Evolutionary conservation across 1,284 basidiomycete species (phyloP).

Genomic region (Ceratobasidium sp.): DNA sequence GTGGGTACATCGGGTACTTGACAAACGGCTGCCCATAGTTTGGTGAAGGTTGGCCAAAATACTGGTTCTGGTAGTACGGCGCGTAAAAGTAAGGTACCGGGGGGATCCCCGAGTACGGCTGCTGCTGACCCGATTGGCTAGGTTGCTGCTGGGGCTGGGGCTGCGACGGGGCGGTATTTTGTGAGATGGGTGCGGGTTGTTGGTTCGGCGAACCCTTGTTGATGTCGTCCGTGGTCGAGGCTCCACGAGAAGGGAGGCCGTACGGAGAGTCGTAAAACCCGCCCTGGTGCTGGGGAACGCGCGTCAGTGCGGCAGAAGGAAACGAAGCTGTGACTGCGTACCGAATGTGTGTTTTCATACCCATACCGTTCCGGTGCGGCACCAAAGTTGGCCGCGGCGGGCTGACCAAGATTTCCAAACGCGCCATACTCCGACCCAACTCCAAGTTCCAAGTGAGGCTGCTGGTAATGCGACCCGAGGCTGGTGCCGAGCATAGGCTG

Average conservation of each 20-base stretch:
- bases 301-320: background rate
- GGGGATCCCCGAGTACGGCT: constrained; percentile 53
- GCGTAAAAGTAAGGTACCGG: constrained; percentile 73
- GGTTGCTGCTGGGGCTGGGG: constrained; percentile 57
- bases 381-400: constrained; percentile 10
- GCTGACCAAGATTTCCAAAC: constrained; percentile 14
- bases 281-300: constrained; percentile 32
- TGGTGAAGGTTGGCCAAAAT: constrained; percentile 75
- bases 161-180: constrained; percentile 51
- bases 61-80: constrained; percentile 78
- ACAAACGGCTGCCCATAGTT: constrained; percentile 76
- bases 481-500: constrained; percentile 2
- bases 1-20: constrained; percentile 78
- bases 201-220: constrained; percentile 26
- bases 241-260: constrained; percentile 27
- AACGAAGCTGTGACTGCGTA: background rate
- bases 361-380: constrained; percentile 29
- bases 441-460: constrained; percentile 10
- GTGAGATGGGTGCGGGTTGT: constrained; percentile 1
- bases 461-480: constrained; percentile 11
- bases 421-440: constrained; percentile 17
- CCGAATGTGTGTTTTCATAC: constrained; percentile 34
- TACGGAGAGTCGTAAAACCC: constrained; percentile 45
- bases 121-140: constrained; percentile 58
- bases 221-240: background rate